Conservation (phyloP, 2,329 filamentous ascomycete species). For the Fusarium agapanthi region DNA sequence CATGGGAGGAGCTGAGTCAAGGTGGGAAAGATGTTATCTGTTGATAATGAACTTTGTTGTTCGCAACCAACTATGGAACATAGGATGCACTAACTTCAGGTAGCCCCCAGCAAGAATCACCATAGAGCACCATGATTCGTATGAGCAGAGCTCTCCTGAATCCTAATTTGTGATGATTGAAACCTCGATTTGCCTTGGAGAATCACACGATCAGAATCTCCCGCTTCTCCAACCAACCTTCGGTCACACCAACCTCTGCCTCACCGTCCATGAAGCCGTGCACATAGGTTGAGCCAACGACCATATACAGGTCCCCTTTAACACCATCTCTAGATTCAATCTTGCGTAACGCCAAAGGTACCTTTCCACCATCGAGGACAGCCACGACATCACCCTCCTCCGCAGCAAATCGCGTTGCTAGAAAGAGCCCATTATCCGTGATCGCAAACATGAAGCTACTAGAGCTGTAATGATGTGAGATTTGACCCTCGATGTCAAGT, state of each 20-base stretch:
- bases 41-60: rapidly evolving
- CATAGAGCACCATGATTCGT: too few relatives aligned
- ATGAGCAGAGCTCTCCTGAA: background rate
- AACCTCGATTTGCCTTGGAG: too few relatives aligned
- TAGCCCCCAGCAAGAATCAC: rapidly evolving
- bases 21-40: background rate
- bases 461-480: background rate
- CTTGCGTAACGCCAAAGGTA: conserved; percentile 14
- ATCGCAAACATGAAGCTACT: background rate
- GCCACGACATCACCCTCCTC: conserved; percentile 6
- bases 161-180: too few relatives aligned
- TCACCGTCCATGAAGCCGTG: conserved; percentile 30
- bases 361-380: conserved; percentile 20
- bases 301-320: background rate
- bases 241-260: background rate
- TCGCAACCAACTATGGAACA: rapidly evolving
- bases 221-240: conserved; percentile 5
- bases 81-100: rapidly evolving
- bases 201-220: background rate
- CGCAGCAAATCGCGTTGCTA: background rate
- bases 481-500: background rate
- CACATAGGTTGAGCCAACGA: conserved; percentile 15
- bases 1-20: too few relatives aligned
- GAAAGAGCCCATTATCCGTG: background rate
- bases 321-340: rapidly evolving